Evolutionary conservation across 352 stramenopile genomes (phyloP).

Genomic region (Pythium grandisporangium): DNA sequence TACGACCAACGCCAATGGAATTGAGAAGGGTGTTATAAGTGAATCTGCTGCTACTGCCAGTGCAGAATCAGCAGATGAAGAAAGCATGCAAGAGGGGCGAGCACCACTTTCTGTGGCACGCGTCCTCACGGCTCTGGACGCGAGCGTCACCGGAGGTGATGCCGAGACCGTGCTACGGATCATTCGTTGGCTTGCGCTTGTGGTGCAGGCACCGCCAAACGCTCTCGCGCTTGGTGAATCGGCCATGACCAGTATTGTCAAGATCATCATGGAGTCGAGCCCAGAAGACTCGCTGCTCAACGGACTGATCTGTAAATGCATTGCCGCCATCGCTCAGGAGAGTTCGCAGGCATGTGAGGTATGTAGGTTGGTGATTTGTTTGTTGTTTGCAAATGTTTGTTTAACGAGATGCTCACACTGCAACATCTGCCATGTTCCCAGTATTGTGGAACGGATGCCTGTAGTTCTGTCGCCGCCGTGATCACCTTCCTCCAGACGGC

Average conservation of each 20-base stretch:
- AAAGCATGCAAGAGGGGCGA: too few species aligned
- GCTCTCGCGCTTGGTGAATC: conserved; percentile 28
- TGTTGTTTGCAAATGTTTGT: background rate
- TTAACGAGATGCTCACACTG: too few species aligned
- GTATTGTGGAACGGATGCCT: conserved; percentile 1
- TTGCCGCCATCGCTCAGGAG: conserved; percentile 23
- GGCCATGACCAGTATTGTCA: conserved; percentile 17
- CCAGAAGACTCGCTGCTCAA: conserved; percentile 18
- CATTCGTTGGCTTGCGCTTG: conserved; percentile 35
- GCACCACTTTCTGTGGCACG: too few species aligned
- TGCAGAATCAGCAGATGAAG: too few species aligned
- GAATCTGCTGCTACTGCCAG: too few species aligned
- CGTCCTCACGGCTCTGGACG: too few species aligned
- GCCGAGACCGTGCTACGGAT: conserved; percentile 41
- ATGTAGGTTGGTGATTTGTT: background rate
- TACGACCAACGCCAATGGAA: too few species aligned
- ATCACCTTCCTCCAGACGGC: conserved; percentile 21
- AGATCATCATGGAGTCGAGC: conserved; percentile 20
- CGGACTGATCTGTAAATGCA: conserved; percentile 33
- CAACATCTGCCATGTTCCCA: too few species aligned
- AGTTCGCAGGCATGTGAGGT: conserved; percentile 34
- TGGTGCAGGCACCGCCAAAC: conserved; percentile 30
- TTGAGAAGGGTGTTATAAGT: too few species aligned
- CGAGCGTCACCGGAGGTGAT: too few species aligned
- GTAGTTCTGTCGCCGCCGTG: conserved; percentile 20